Evolutionary conservation across 2,329 filamentous ascomycete species (phyloP).

Genomic region (Emergomyces pasteurianus): DNA sequence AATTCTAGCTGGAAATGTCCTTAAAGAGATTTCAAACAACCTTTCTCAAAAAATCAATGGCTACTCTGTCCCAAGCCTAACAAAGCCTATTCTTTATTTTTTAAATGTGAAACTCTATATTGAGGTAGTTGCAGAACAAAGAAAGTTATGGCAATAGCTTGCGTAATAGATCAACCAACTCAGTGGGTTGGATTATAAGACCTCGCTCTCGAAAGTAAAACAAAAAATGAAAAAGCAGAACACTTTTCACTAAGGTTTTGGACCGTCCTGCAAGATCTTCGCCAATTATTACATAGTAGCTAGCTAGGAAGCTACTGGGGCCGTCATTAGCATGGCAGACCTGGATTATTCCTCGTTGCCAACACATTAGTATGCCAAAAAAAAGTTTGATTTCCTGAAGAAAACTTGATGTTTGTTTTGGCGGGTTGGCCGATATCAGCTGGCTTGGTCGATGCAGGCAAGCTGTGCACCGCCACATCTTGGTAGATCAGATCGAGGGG

Average conservation of each 20-base stretch:
- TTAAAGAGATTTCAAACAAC: neutral
- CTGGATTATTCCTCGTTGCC: neutral
- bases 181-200: neutral
- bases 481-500: neutral
- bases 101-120: neutral
- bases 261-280: neutral
- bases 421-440: neutral
- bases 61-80: neutral
- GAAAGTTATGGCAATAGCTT: neutral
- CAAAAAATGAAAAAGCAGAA: too few species aligned
- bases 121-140: neutral
- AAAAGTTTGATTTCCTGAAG: neutral
- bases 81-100: neutral
- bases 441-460: neutral
- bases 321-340: neutral
- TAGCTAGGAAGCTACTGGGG: neutral
- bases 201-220: neutral
- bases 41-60: neutral
- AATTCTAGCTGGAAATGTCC: neutral
- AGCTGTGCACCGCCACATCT: neutral
- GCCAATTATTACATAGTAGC: neutral
- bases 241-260: too few species aligned
- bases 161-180: neutral
- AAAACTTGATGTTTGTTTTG: neutral
- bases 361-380: too few species aligned